A percentile compares a stretch with the other conserved stretches of the same genome.
These are phyloP conservation scores for Ascoidea rubescens DNA, from an alignment of 805 yeast genomes.

Conservation along the genomic window DNA sequence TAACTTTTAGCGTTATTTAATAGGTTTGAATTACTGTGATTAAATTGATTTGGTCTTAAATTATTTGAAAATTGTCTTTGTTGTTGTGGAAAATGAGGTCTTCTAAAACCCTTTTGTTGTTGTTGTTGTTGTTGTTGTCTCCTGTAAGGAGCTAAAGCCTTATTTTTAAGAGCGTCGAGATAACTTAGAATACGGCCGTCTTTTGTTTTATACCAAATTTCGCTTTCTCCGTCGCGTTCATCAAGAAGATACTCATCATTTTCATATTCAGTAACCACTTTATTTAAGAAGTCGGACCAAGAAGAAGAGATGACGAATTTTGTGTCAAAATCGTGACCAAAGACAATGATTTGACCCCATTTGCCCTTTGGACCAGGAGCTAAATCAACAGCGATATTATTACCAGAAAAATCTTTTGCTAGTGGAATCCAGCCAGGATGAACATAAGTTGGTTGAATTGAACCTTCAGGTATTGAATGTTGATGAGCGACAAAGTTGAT, in stretches of 20 bases:
- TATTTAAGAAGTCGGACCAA: slow-evolving; percentile 79
- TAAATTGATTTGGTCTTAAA: slow-evolving; percentile 1
- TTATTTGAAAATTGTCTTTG: slow-evolving; percentile 1
- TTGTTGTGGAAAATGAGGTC: neutral
- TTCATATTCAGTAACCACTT: slow-evolving; percentile 78
- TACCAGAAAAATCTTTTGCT: slow-evolving; percentile 79
- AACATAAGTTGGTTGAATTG: slow-evolving; percentile 66
- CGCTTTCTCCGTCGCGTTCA: slow-evolving; percentile 36
- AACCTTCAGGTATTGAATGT: slow-evolving; percentile 64
- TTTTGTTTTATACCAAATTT: slow-evolving; percentile 38
- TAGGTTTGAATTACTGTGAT: neutral
- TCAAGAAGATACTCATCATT: slow-evolving; percentile 66
- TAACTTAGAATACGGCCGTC: slow-evolving; percentile 55
- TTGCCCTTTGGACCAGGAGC: slow-evolving; percentile 69
- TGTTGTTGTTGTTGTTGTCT: neutral
- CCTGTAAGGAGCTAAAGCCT: slow-evolving; percentile 15
- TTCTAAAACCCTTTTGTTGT: slow-evolving; percentile 1
- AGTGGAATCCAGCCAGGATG: slow-evolving; percentile 88
- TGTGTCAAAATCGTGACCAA: slow-evolving; percentile 89
- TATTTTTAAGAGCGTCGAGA: slow-evolving; percentile 23
- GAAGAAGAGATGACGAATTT: slow-evolving; percentile 77
- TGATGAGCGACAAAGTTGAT: slow-evolving; percentile 20
- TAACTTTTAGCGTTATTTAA: neutral
- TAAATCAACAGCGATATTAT: slow-evolving; percentile 82
- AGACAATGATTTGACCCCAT: slow-evolving; percentile 85